These are phyloP conservation scores for Exophiala oligosperma DNA, from an alignment of 2,329 filamentous ascomycete genomes.

Conservation along the genomic window DNA sequence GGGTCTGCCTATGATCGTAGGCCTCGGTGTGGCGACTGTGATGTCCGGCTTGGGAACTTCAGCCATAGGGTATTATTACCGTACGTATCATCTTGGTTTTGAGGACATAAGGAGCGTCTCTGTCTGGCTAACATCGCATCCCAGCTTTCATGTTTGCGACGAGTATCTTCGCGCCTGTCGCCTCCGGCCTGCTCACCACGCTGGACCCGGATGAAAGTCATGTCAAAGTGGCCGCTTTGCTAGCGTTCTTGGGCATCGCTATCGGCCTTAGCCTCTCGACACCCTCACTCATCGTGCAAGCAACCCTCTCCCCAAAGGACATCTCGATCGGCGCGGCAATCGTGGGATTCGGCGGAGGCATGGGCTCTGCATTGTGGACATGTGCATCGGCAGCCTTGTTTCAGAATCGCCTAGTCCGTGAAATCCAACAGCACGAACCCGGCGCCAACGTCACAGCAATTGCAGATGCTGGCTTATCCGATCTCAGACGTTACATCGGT, in stretches of 20 bases:
- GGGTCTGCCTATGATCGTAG: conserved; percentile 13
- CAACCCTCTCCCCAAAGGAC: conserved; percentile 27
- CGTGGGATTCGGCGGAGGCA: conserved; percentile 33
- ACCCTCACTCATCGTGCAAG: conserved; percentile 26
- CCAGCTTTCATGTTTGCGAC: conserved; percentile 34
- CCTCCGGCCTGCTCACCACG: too few species aligned
- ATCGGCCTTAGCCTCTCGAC: conserved; percentile 29
- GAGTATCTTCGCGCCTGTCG: conserved; percentile 4
- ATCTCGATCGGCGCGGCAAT: conserved; percentile 29
- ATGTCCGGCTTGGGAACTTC: conserved; percentile 5
- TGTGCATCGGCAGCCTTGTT: conserved; percentile 21
- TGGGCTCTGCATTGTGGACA: conserved; percentile 16
- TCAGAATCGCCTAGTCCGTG: conserved; percentile 10
- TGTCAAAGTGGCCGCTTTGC: too few species aligned
- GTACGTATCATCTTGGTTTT: neutral
- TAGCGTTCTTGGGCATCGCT: conserved; percentile 27
- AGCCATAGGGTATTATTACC: conserved; percentile 17
- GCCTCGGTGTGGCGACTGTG: conserved; percentile 10
- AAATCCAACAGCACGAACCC: conserved; percentile 8
- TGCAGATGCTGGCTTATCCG: conserved; percentile 15
- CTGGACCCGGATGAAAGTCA: too few species aligned
- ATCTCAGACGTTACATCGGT: conserved; percentile 12
- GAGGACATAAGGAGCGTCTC: too few species aligned
- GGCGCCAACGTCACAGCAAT: conserved; percentile 13
- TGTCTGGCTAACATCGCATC: neutral